Conservation (phyloP, 2,329 filamentous ascomycete genomes). For the Huntiella bhutanensis region DNA sequence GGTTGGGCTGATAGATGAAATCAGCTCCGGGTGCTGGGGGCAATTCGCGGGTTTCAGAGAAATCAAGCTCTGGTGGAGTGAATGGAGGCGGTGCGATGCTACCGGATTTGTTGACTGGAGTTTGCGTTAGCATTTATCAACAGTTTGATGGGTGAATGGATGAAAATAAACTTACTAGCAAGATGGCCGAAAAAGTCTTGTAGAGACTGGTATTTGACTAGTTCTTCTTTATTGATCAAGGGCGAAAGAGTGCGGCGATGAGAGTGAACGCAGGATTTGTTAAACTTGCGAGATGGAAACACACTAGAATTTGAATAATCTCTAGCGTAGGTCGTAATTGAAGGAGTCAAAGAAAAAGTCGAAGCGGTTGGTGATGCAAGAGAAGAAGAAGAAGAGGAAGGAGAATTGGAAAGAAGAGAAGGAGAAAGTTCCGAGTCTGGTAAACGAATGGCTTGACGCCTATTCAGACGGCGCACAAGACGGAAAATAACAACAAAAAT, state of each 20-base stretch:
- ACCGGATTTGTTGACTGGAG: too few relatives aligned
- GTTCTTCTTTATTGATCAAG: neutral
- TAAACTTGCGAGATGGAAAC: neutral
- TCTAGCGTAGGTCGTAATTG: slow-evolving; percentile 7
- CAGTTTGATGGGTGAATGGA: too few relatives aligned
- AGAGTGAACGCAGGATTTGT: neutral
- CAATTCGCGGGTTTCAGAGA: neutral
- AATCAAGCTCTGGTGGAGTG: neutral
- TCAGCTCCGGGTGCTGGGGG: slow-evolving; percentile 11
- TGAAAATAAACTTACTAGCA: too few relatives aligned
- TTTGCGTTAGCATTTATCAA: too few relatives aligned
- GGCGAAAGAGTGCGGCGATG: slow-evolving; percentile 1
- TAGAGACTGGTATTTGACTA: neutral
- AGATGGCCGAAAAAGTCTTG: too few relatives aligned
- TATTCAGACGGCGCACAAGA: too few relatives aligned
- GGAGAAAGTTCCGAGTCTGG: neutral
- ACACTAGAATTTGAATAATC: neutral
- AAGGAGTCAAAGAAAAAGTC: neutral
- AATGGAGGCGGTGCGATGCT: neutral
- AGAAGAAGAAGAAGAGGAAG: slow-evolving; percentile 1
- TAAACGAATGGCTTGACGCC: too few relatives aligned
- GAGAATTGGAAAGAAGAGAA: neutral
- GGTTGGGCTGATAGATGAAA: slow-evolving; percentile 31
- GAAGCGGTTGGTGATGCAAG: neutral
- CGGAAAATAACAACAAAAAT: neutral